Base-by-base conservation (phyloP, 75 land plant species). In the Adiantum capillusveneris region DNA sequence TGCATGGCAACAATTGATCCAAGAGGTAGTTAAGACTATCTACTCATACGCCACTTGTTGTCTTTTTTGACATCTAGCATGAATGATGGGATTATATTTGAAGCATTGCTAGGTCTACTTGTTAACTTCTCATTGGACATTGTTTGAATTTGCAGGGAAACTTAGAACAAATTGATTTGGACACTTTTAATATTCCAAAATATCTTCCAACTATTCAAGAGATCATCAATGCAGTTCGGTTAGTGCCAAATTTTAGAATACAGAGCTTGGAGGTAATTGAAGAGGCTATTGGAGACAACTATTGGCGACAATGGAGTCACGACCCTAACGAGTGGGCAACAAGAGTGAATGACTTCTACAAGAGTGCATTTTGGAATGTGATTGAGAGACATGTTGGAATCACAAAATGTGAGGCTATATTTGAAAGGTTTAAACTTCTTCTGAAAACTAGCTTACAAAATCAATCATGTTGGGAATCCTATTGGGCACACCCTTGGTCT, bases 21-120 rank as follows among this genome's bases (percentile, higher is more conserved):
- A 55, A 3, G 57, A 55, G 57, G 57, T 55, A 55, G 25, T 5
- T 14, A n/a, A n/a, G n/a, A n/a, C n/a, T n/a, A n/a, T n/a, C n/a
- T n/a, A n/a, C n/a, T n/a, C n/a, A n/a, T n/a, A n/a, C n/a, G n/a
- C n/a, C n/a, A n/a, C n/a, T n/a, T n/a, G n/a, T n/a, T n/a, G n/a
- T n/a, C n/a, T n/a, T n/a, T n/a, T n/a, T n/a, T n/a, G n/a, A n/a
- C n/a, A n/a, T n/a, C n/a, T n/a, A n/a, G n/a, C n/a, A n/a, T n/a
- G n/a, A n/a, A n/a, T n/a, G n/a, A n/a, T n/a, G n/a, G n/a, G n/a
- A n/a, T n/a, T n/a, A n/a, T n/a, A n/a, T n/a, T n/a, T n/a, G n/a
- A n/a, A n/a, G n/a, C n/a, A n/a, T n/a, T n/a, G n/a, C n/a, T n/a
- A n/a, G n/a, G n/a, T n/a, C n/a, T n/a, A n/a, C n/a, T n/a, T n/a